These are phyloP conservation scores for Tricholoma sp. DNA, from an alignment of 768 basidiomycete species.

Conservation along the genomic window DNA sequence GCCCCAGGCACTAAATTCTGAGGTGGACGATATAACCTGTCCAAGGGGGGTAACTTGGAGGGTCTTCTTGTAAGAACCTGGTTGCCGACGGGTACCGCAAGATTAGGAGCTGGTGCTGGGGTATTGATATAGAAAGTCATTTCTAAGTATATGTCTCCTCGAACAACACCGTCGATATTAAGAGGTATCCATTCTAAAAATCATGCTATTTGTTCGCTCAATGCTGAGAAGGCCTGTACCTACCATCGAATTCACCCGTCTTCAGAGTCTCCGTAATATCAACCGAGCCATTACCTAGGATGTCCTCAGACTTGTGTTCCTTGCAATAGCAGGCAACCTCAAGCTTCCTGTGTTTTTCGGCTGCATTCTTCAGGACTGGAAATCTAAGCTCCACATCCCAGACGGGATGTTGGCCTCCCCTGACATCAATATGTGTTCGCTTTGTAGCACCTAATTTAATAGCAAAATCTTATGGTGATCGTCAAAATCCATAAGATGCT, in stretches of 20 bases:
- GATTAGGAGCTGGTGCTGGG: slow-evolving; percentile 36
- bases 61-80: slow-evolving; percentile 37
- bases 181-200: slow-evolving; percentile 32
- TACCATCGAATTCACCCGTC: slow-evolving; percentile 90
- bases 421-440: slow-evolving; percentile 68
- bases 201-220: background rate
- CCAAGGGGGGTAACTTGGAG: slow-evolving; percentile 47
- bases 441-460: slow-evolving; percentile 46
- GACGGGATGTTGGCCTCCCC: slow-evolving; percentile 88
- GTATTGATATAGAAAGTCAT: slow-evolving; percentile 87
- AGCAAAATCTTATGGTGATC: background rate
- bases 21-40: slow-evolving; percentile 44
- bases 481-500: background rate
- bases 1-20: slow-evolving; percentile 16
- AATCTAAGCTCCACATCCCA: slow-evolving; percentile 91
- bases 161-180: slow-evolving; percentile 43
- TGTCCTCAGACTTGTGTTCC: slow-evolving; percentile 66
- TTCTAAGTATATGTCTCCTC: slow-evolving; percentile 87
- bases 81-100: slow-evolving; percentile 22
- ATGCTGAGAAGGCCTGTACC: slow-evolving; percentile 18
- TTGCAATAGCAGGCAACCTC: slow-evolving; percentile 78
- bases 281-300: slow-evolving; percentile 70
- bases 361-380: slow-evolving; percentile 53
- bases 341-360: slow-evolving; percentile 54
- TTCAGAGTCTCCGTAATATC: slow-evolving; percentile 76